A percentile compares a stretch with the other conserved stretches of the same genome.
Conservation (phyloP, 1,139 yeast genomes). For the Kazachstania sp. region DNA sequence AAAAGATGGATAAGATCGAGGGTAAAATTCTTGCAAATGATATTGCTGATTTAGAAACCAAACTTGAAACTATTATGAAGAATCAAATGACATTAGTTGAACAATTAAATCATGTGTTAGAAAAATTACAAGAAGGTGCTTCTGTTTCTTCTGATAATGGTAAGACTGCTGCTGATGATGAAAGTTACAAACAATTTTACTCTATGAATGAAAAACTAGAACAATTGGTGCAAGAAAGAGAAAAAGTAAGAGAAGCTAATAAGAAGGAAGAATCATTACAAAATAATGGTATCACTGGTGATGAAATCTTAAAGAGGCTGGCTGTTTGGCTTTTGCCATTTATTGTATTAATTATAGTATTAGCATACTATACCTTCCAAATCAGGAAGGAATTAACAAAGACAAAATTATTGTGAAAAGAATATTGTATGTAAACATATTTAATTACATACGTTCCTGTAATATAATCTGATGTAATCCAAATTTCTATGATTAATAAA, state of each 20-base stretch:
- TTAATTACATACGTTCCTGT: background rate
- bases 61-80: slow-evolving; percentile 16
- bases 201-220: slow-evolving; percentile 29
- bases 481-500: too few species aligned
- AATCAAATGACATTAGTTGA: slow-evolving; percentile 20
- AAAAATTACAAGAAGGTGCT: slow-evolving; percentile 10
- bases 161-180: slow-evolving; percentile 2
- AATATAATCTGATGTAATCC: background rate
- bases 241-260: slow-evolving; percentile 26
- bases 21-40: slow-evolving; percentile 32
- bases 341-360: slow-evolving; percentile 27
- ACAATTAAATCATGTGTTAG: slow-evolving; percentile 13
- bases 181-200: slow-evolving; percentile 28
- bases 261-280: slow-evolving; percentile 4
- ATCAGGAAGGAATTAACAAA: slow-evolving; percentile 36
- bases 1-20: slow-evolving; percentile 29
- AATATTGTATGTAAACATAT: background rate
- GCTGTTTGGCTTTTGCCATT: slow-evolving; percentile 33
- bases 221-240: slow-evolving; percentile 30
- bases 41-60: slow-evolving; percentile 17
- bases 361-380: slow-evolving; percentile 35
- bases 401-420: slow-evolving; percentile 31
- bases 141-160: background rate
- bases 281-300: slow-evolving; percentile 24
- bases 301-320: slow-evolving; percentile 31